A percentile compares a stretch with the other conserved stretches of the same genome.
Evolutionary conservation across 306 rosid genomes (phyloP).

Genomic region (Vigna angularis): DNA sequence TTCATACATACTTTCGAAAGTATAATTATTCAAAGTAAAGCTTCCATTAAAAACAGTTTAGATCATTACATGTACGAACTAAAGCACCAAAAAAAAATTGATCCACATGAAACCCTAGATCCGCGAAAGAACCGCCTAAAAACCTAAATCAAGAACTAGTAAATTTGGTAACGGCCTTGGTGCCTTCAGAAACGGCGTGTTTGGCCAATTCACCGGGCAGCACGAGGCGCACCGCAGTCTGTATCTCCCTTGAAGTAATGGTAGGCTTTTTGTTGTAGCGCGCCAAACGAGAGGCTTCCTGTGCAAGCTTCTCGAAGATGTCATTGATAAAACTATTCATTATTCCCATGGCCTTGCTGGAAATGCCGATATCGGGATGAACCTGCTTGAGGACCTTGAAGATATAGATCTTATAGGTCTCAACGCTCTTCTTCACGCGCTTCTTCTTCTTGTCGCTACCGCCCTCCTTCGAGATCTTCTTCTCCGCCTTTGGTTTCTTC

Average conservation of each 20-base stretch:
- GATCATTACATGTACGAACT: constrained; percentile 16
- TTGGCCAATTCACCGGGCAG: constrained; percentile 82
- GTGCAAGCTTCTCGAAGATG: constrained; percentile 83
- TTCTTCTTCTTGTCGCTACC: constrained; percentile 76
- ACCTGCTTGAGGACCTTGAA: constrained; percentile 87
- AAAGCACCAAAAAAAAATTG: not conserved
- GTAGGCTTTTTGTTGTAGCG: constrained; percentile 81
- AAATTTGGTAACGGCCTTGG: constrained; percentile 81
- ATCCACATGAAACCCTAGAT: constrained; percentile 36
- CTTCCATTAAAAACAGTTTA: constrained; percentile 37
- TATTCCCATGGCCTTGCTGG: constrained; percentile 88
- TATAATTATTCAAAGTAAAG: not conserved
- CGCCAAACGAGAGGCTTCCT: constrained; percentile 70
- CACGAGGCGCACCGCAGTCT: constrained; percentile 78
- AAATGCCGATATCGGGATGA: constrained; percentile 78
- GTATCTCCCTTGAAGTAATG: constrained; percentile 75
- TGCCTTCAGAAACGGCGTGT: constrained; percentile 83
- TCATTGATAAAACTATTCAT: constrained; percentile 86
- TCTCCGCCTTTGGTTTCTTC: constrained; percentile 75
- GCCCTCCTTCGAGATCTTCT: constrained; percentile 78
- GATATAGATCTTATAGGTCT: constrained; percentile 83
- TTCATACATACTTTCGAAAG: too few relatives aligned
- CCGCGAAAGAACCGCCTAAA: not conserved
- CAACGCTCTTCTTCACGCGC: constrained; percentile 64
- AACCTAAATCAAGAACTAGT: constrained; percentile 60